Conservation (phyloP, 225 moss, liverwort and hornwort species). For the Marchantia paleacea region DNA sequence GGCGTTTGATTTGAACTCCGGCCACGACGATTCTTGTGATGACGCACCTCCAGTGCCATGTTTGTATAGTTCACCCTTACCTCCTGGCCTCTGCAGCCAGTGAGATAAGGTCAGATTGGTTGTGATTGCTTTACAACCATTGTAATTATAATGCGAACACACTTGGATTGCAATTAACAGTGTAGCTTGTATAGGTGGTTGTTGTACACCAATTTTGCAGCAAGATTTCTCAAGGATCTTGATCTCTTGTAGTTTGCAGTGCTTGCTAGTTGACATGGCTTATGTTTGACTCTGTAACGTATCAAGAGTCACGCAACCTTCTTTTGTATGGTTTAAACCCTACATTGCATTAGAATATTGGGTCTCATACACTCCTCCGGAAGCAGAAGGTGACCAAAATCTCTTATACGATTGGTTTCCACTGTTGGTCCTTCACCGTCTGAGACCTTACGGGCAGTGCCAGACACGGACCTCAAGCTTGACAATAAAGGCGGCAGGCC, state of each 20-base stretch:
- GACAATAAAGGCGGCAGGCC: too few species aligned
- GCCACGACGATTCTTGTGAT: neutral
- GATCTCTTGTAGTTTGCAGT: neutral
- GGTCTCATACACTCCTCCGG: too few species aligned
- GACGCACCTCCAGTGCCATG: neutral
- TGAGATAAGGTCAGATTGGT: neutral
- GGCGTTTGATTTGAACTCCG: slow-evolving; percentile 1
- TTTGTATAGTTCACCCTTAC: slow-evolving; percentile 11
- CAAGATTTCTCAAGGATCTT: neutral
- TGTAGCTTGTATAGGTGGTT: neutral
- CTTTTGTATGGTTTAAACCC: too few species aligned
- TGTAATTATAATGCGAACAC: neutral
- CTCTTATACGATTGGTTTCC: too few species aligned
- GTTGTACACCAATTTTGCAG: neutral
- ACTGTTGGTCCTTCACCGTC: too few species aligned
- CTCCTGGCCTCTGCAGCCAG: neutral
- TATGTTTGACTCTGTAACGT: neutral
- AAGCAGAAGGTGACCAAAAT: too few species aligned
- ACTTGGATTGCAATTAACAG: neutral
- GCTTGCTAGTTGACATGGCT: neutral
- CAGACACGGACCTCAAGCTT: too few species aligned
- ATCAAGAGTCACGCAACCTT: too few species aligned
- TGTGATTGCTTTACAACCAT: neutral
- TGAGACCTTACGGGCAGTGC: too few species aligned
- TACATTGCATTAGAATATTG: too few species aligned